These are phyloP conservation scores for Gaeumannomyces tritici DNA, from an alignment of 2,329 filamentous ascomycete species.

Conservation along the genomic window DNA sequence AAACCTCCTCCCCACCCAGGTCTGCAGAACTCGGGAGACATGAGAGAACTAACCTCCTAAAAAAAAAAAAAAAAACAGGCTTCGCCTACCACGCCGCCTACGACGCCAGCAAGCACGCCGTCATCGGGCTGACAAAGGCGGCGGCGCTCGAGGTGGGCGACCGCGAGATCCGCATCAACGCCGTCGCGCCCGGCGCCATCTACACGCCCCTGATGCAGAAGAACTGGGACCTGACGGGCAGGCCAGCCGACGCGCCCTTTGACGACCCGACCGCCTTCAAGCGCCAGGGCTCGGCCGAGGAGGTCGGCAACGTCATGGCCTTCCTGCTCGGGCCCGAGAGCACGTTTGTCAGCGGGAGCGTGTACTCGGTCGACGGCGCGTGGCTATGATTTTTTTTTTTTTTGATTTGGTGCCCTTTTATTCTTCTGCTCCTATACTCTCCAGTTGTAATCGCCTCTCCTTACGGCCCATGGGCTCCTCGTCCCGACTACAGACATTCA, in stretches of 20 bases:
- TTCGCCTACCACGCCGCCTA: slow-evolving; percentile 28
- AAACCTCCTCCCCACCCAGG: no score
- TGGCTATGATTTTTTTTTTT: slow-evolving; percentile 14
- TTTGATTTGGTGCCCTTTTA: background rate
- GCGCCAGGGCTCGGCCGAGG: slow-evolving; percentile 35
- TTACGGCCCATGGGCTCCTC: no score
- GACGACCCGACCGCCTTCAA: slow-evolving; percentile 31
- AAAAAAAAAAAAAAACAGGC: slow-evolving; percentile 16
- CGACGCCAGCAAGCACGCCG: slow-evolving; percentile 25
- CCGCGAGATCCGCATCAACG: slow-evolving; percentile 35
- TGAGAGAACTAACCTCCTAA: no score
- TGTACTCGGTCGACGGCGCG: slow-evolving; percentile 36
- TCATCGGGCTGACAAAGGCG: slow-evolving; percentile 25
- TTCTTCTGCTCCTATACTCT: background rate
- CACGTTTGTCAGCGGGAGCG: slow-evolving; percentile 33
- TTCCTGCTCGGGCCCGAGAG: slow-evolving; percentile 38
- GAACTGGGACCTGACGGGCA: slow-evolving; percentile 24
- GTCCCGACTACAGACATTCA: no score
- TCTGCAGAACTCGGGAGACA: slow-evolving; percentile 33
- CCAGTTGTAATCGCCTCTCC: background rate
- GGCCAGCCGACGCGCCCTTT: slow-evolving; percentile 27
- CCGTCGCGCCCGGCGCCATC: slow-evolving; percentile 38
- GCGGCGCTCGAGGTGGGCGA: slow-evolving; percentile 27
- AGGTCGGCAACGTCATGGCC: slow-evolving; percentile 34
- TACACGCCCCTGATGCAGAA: slow-evolving; percentile 39